Conservation (phyloP, 352 stramenopile species). For the Blastocystis sp. region DNA sequence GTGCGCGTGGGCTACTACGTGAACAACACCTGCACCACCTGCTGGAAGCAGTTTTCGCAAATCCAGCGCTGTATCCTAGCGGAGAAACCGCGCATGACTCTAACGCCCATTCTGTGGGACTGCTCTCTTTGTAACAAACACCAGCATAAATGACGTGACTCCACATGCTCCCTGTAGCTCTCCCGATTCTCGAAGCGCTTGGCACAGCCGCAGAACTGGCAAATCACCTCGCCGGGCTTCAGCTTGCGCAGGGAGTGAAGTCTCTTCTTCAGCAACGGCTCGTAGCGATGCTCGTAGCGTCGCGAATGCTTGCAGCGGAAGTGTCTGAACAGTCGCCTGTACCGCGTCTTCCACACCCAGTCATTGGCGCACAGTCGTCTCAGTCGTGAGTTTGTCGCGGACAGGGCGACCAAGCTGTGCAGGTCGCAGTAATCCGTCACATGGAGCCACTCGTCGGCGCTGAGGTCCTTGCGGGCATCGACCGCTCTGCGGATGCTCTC, state of each 20-base stretch:
- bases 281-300: slow-evolving; percentile 31
- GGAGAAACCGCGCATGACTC: slow-evolving; percentile 89
- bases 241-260: not conserved
- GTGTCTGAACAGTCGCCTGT: slow-evolving; percentile 16
- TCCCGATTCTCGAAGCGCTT: not conserved
- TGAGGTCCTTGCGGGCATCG: not conserved
- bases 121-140: slow-evolving; percentile 71
- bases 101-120: slow-evolving; percentile 92
- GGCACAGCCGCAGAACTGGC: slow-evolving; percentile 34
- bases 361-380: not conserved
- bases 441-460: not conserved
- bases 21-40: slow-evolving; percentile 88
- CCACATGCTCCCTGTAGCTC: slow-evolving; percentile 21
- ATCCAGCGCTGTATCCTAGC: slow-evolving; percentile 86
- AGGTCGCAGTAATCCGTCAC: not conserved
- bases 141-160: not conserved
- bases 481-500: not conserved
- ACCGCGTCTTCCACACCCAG: slow-evolving; percentile 33
- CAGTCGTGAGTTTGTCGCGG: not conserved
- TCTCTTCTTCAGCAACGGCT: not conserved
- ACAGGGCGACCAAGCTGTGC: not conserved
- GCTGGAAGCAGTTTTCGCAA: slow-evolving; percentile 43
- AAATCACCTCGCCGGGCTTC: not conserved
- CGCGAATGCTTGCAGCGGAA: slow-evolving; percentile 23
- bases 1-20: slow-evolving; percentile 96